Percentiles rank a stretch among this genome's conserved stretches.
Conservation (phyloP, 139 green algal species). For the Chlorella sp. region DNA sequence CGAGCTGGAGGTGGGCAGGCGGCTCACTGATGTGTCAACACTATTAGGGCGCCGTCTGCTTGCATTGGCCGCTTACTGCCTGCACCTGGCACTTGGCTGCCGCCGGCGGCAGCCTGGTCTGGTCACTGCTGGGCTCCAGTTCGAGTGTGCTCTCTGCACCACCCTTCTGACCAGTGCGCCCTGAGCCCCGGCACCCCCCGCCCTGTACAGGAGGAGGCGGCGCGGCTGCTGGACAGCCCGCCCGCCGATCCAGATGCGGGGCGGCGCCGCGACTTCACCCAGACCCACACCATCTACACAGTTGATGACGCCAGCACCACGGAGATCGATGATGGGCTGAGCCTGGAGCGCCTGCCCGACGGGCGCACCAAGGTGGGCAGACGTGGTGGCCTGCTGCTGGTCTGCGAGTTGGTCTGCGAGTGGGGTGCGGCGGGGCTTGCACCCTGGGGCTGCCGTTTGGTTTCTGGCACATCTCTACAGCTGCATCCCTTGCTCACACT, state of each 20-base stretch:
- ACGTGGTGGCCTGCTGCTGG: background rate
- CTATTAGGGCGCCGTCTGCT: no score
- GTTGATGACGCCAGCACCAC: constrained; percentile 86
- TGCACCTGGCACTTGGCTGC: no score
- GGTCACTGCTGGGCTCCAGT: no score
- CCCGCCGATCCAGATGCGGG: constrained; percentile 66
- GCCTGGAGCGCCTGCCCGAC: constrained; percentile 58
- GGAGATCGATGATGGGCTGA: constrained; percentile 89
- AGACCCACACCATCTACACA: constrained; percentile 63
- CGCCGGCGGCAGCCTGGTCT: no score
- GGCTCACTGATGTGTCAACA: no score
- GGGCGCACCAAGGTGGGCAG: constrained; percentile 35
- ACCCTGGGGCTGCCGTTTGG: no score
- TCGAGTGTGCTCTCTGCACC: no score
- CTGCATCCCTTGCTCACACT: background rate
- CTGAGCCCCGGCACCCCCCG: background rate
- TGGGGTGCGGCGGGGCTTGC: background rate
- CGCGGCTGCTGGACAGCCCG: constrained; percentile 43
- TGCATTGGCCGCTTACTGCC: no score
- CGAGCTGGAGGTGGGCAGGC: constrained; percentile 37
- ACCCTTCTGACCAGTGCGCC: no score
- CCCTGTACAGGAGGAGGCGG: constrained; percentile 44
- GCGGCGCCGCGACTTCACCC: constrained; percentile 63
- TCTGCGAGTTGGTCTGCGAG: background rate
- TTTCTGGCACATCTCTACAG: no score